Evolutionary conservation across 2,329 filamentous ascomycete species (phyloP), one percentile per base, ranked within the genome.

Genomic region (Alternaria alternata): DNA sequence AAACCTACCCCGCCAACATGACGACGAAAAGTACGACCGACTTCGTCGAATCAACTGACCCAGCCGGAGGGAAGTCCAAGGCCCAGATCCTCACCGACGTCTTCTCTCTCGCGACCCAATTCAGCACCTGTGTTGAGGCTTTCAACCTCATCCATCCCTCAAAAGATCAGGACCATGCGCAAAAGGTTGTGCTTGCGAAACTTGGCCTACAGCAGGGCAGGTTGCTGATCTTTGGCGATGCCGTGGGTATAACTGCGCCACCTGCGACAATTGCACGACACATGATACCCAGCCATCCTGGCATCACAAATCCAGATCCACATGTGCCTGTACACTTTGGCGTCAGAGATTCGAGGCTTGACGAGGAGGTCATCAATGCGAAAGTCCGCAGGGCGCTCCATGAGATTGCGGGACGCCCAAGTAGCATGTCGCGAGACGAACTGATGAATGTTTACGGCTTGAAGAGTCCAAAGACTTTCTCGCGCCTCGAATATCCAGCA

Each of bases 151-250:
- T 84, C 56, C 78, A 81, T 56, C 78, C 80, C 1, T 71, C 73
- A 48, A 79, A 80, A 48, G 75, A 80, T 59, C 79, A 78, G 65
- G 76, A 81, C 41, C 78, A 76, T 59, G 72, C 74, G 14, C 81
- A 84, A 62, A 80, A 81, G 61, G 74, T 82, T 22, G 75, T 80
- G 22, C 74, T 83, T 28, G 74, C 78, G 4, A 77, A 79, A 53
- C 71, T 83, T 6, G 81, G 81, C 54, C 75, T 84, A 24, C 79
- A 83, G 64, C 82, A 84, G 67, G 80, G 80, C 38, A 75, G 81
- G 26, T 74, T 84, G 46, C 72, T 84, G 56, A 82, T 82, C 59
- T 83, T 81, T 74, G 82, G 81, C n/a, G 80, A 82, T 66, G 78
- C 78, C 5, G 75, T 83, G 11, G 81, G 81, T 24, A 79, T 84